phyloP scores from a whole-genome alignment of 371 early-diverging fungal species.

The Cokeromyces recurvatus region DNA sequence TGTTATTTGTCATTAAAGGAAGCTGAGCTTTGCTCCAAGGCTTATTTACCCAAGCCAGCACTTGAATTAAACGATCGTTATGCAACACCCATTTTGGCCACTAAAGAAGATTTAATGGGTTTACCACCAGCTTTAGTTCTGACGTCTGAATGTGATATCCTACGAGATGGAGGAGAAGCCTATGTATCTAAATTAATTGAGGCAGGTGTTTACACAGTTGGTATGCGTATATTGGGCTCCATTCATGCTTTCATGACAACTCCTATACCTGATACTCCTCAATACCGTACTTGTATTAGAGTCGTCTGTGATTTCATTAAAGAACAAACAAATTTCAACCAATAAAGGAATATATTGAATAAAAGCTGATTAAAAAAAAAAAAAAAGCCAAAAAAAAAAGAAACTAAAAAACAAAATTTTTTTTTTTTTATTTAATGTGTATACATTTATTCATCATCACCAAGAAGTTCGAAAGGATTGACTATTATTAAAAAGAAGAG shows the following conservation, averaged over 20 bases:
- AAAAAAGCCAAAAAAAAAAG: too few species aligned
- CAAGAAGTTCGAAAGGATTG: slow-evolving; percentile 40
- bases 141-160: slow-evolving; percentile 18
- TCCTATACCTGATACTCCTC: slow-evolving; percentile 10
- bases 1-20: slow-evolving; percentile 2
- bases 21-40: background rate
- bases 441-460: slow-evolving; percentile 6
- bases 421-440: too few species aligned
- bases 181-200: slow-evolving; percentile 10
- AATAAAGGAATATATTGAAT: too few species aligned
- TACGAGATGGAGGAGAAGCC: slow-evolving; percentile 26
- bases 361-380: too few species aligned
- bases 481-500: slow-evolving; percentile 13
- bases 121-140: slow-evolving; percentile 17
- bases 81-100: slow-evolving; percentile 9
- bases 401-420: too few species aligned
- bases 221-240: slow-evolving; percentile 9
- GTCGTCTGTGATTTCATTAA: slow-evolving; percentile 8
- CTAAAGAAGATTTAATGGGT: slow-evolving; percentile 10
- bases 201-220: slow-evolving; percentile 17
- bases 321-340: too few species aligned
- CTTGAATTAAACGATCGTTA: slow-evolving; percentile 1
- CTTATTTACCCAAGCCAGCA: slow-evolving; percentile 6
- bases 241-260: slow-evolving; percentile 17
- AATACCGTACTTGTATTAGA: slow-evolving; percentile 3